Percentiles rank a stretch among this genome's conserved stretches.
Conservation (phyloP, 176 grass and related monocot genomes). For the Rhynchospora pubera region DNA sequence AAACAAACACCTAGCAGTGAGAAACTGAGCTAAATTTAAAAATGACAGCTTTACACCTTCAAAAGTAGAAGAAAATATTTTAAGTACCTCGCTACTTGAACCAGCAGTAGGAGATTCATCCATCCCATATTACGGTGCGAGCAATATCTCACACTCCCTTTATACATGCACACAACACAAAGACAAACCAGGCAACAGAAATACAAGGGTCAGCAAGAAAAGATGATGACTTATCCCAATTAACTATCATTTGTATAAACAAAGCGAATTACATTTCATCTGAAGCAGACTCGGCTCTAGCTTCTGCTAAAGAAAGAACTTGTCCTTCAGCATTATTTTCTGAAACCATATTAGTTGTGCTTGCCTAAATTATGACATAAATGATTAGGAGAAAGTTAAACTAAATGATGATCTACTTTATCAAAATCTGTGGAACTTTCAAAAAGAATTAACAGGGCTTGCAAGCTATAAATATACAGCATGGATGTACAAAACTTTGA, state of each 20-base stretch:
- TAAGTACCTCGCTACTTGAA: too few species aligned
- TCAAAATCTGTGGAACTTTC: neutral
- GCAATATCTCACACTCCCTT: too few species aligned
- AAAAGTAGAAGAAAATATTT: too few species aligned
- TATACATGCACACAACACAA: too few species aligned
- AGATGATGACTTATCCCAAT: neutral
- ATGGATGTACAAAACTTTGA: neutral
- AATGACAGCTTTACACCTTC: too few species aligned
- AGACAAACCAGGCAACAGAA: too few species aligned
- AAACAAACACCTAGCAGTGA: too few species aligned
- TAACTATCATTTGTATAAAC: neutral
- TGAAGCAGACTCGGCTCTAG: neutral
- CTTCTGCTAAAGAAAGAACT: slow-evolving; percentile 1
- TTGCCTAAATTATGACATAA: slow-evolving; percentile 2
- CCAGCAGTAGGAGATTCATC: too few species aligned
- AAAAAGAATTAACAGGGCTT: neutral
- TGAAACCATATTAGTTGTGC: neutral
- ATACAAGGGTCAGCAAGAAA: too few species aligned
- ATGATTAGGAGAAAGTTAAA: neutral
- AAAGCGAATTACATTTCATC: slow-evolving; percentile 2
- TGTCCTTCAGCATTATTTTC: neutral
- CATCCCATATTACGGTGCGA: too few species aligned
- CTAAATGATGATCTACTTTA: neutral
- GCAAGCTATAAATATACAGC: neutral
- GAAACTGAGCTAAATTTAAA: too few species aligned